phyloP scores from a whole-genome alignment of 441 rosid species.

The Mallotus japonicus region DNA sequence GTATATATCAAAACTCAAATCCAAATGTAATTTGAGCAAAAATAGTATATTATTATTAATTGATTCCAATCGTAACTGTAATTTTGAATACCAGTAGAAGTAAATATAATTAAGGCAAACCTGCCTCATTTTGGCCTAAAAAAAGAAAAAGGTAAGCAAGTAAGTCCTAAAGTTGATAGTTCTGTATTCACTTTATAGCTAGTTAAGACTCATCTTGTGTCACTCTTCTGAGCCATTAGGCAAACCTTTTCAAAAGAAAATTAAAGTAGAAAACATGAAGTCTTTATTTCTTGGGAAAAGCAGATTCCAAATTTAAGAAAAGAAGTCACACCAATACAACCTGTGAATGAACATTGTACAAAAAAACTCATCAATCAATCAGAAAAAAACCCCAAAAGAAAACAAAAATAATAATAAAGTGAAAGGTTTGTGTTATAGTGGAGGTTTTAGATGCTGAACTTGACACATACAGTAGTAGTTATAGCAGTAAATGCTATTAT shows the following conservation, averaged over 20 bases:
- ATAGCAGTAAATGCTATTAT: not conserved
- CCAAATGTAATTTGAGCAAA: too few species aligned
- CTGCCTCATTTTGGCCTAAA: not conserved
- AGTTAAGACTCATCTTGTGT: conserved; percentile 10
- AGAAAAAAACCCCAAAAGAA: conserved; percentile 5
- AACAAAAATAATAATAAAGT: not conserved
- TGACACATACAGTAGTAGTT: not conserved
- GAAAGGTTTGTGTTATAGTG: conserved; percentile 16
- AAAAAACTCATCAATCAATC: conserved; percentile 33
- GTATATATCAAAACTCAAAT: too few species aligned
- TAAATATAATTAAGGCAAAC: not conserved
- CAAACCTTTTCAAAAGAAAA: conserved; percentile 27
- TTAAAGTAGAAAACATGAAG: conserved; percentile 30
- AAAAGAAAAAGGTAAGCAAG: not conserved
- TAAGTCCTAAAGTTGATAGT: not conserved
- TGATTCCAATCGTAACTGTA: not conserved
- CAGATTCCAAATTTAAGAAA: conserved; percentile 40
- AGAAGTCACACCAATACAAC: conserved; percentile 20
- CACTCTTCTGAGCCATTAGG: not conserved
- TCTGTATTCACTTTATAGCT: not conserved
- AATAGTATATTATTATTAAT: too few species aligned
- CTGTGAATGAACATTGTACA: conserved; percentile 31
- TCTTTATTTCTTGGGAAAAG: conserved; percentile 33
- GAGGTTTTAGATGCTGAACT: conserved; percentile 6
- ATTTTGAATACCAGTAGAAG: not conserved